Evolutionary conservation across 768 basidiomycete genomes (phyloP).

Genomic region (Boletus rex-veris): DNA sequence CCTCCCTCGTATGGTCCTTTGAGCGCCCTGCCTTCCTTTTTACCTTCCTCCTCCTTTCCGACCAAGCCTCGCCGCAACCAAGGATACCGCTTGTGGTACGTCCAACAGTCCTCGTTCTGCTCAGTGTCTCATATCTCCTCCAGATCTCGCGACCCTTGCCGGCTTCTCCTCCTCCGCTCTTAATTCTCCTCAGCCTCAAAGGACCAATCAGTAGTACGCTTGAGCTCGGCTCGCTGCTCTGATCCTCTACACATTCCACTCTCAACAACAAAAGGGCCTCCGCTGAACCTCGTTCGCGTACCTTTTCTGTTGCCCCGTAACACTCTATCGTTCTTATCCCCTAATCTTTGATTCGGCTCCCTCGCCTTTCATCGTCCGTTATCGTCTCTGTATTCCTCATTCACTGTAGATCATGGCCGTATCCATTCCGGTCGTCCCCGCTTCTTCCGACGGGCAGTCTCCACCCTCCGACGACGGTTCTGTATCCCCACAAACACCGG

Average conservation of each 20-base stretch:
- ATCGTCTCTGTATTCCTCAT: conserved; percentile 7
- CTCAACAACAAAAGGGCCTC: conserved; percentile 31
- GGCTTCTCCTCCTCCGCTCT: conserved; percentile 61
- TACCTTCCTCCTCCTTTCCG: conserved; percentile 33
- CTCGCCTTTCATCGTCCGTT: conserved; percentile 1
- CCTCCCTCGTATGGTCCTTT: conserved; percentile 36
- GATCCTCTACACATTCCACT: conserved; percentile 26
- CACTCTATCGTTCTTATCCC: conserved; percentile 17
- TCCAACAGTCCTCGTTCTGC: not conserved
- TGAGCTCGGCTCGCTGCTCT: conserved; percentile 67
- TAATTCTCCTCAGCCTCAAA: conserved; percentile 30
- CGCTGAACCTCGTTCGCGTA: conserved; percentile 48
- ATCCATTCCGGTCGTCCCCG: conserved; percentile 38
- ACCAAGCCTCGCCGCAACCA: conserved; percentile 44
- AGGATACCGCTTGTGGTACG: conserved; percentile 53
- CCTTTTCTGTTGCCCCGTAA: conserved; percentile 31
- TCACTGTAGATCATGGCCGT: conserved; percentile 33
- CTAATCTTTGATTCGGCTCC: conserved; percentile 15
- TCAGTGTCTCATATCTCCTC: not conserved
- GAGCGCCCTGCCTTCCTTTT: conserved; percentile 27
- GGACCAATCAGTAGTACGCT: conserved; percentile 50
- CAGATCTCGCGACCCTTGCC: conserved; percentile 95
- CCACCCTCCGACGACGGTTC: conserved; percentile 43
- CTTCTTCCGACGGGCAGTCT: conserved; percentile 38
- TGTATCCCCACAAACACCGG: conserved; percentile 47